phyloP scores from a whole-genome alignment of 1,284 basidiomycete genomes.

The Xanthoconium separans region DNA sequence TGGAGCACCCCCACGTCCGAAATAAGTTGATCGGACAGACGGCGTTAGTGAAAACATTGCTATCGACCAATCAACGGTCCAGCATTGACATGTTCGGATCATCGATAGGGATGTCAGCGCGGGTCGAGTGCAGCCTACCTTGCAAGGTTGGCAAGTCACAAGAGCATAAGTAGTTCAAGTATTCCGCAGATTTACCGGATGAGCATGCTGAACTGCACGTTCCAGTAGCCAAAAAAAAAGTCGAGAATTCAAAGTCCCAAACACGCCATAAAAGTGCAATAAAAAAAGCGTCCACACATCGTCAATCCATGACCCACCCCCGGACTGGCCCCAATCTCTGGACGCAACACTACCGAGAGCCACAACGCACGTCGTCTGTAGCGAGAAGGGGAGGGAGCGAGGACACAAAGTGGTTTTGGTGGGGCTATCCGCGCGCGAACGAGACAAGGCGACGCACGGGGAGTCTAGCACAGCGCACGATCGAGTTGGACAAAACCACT shows the following conservation, averaged over 20 bases:
- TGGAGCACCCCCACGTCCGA: too few species aligned
- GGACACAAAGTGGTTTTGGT: slow-evolving; percentile 51
- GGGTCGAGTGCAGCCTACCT: too few species aligned
- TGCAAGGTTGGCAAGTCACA: too few species aligned
- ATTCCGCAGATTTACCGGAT: too few species aligned
- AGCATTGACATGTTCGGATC: too few species aligned
- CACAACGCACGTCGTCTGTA: slow-evolving; percentile 65
- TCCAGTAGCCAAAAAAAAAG: too few species aligned
- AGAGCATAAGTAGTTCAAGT: too few species aligned
- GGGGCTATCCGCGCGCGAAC: slow-evolving; percentile 29
- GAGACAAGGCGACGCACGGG: slow-evolving; percentile 42
- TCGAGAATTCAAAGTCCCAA: not conserved
- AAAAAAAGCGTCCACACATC: slow-evolving; percentile 8
- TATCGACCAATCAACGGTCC: too few species aligned
- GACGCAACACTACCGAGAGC: slow-evolving; percentile 68
- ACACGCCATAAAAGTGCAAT: not conserved
- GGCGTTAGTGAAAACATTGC: too few species aligned
- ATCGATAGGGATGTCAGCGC: too few species aligned
- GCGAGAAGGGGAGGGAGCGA: slow-evolving; percentile 66
- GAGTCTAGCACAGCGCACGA: slow-evolving; percentile 47
- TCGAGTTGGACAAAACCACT: slow-evolving; percentile 65
- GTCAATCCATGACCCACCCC: slow-evolving; percentile 63
- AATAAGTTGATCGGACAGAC: too few species aligned
- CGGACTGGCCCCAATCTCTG: slow-evolving; percentile 68
- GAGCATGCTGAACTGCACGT: too few species aligned